Conservation (phyloP, 345 rosid species). For the Leavenworthia alabamica region DNA sequence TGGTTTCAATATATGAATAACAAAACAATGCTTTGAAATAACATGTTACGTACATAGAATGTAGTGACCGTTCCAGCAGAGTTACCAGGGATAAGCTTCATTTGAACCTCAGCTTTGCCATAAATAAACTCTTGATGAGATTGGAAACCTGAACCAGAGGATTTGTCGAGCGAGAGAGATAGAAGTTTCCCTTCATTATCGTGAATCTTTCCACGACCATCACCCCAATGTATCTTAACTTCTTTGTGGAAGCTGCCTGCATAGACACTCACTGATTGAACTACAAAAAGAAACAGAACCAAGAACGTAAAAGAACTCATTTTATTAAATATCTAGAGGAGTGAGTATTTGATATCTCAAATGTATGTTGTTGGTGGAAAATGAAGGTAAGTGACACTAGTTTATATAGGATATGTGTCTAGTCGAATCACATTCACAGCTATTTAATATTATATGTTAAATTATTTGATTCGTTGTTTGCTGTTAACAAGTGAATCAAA, state of each 20-base stretch:
- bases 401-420: conserved; percentile 30
- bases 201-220: conserved; percentile 50
- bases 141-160: conserved; percentile 57
- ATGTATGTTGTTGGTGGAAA: conserved; percentile 19
- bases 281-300: conserved; percentile 14
- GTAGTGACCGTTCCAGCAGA: conserved; percentile 58
- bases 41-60: conserved; percentile 37
- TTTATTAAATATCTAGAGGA: too few relatives aligned
- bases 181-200: conserved; percentile 47
- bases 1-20: too few relatives aligned
- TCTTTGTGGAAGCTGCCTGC: conserved; percentile 40
- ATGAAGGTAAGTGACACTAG: neutral
- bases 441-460: neutral
- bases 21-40: neutral
- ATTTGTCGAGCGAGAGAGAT: conserved; percentile 48
- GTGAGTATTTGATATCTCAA: conserved; percentile 21
- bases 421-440: conserved; percentile 15
- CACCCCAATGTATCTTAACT: conserved; percentile 53
- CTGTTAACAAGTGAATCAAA: conserved; percentile 10
- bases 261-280: conserved; percentile 7
- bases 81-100: conserved; percentile 53
- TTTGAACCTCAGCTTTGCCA: conserved; percentile 44
- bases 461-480: conserved; percentile 17
- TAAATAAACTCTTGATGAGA: conserved; percentile 48
- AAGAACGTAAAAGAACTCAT: conserved; percentile 19